Evolutionary conservation across 257 asterid genomes (phyloP), one percentile per base, ranked within the genome.

Genomic region (Nyctanthes arbortristis): DNA sequence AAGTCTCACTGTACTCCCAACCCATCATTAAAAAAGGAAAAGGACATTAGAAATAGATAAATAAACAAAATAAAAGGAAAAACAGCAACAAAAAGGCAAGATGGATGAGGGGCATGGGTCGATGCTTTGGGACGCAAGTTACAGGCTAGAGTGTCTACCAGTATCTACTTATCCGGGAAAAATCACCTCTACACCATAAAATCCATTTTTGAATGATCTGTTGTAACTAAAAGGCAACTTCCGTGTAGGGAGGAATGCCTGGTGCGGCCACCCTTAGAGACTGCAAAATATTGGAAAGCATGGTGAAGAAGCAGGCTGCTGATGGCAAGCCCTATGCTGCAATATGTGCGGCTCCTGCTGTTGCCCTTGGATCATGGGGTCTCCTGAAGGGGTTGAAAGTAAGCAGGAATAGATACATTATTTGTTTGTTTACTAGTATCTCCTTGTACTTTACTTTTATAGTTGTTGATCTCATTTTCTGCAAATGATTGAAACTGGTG

Each of bases 321-420:
- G 89, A 84, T 65, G 86, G 75, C 45, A 82, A 84, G 37, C 74
- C 83, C 11, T 90, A 81, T 82, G 96, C 96, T 57, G 98, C 98
- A 56, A 87, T 93, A 72, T 93, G 98, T 82, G 98, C 98, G 14
- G 85, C 98, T 75, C 97, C 98, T 61, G 97, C 97, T 13, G 92
- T 90, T 58, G 96, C 90, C 18, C 91, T 93, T 73, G 97, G 91
- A 33, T 83, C 97, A 12, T 93, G 98, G 98, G 97, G 96, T 37
- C 79, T 93, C 72, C 68, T 93, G 73, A 87, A 89, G 80, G 98
- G 96, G 58, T 78, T 87, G 81, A 88, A 88, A 77, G 98, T 88
- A 60, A 72, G 73, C 65, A 68, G 56, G 32, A 27, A 25, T 25
- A 32, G n/a, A 33, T 10, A 35, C 36, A 61, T 68, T 22, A 45